Percentiles rank a stretch among this genome's conserved stretches.
Conservation (phyloP, 139 green algal species). For the Micractinium sp. region DNA sequence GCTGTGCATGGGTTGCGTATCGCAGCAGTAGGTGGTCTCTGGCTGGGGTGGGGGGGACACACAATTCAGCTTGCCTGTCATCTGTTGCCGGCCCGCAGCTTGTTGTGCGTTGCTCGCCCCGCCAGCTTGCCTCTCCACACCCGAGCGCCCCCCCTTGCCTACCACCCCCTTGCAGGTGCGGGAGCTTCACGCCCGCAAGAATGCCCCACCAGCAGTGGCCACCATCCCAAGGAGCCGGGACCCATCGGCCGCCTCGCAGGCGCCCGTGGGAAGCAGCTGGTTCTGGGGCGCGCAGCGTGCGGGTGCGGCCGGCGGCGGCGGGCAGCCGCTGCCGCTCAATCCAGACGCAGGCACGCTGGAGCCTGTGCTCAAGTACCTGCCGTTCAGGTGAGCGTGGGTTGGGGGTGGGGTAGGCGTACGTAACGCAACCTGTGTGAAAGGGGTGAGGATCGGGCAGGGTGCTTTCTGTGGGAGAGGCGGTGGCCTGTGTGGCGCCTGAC, state of each 20-base stretch:
- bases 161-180: not conserved
- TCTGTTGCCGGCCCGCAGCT: not conserved
- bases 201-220: not conserved
- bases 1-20: no score
- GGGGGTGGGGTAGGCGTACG: no score
- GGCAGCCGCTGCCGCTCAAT: not conserved
- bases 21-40: no score
- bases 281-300: not conserved
- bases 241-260: not conserved
- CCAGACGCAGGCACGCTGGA: not conserved
- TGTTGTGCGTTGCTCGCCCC: no score
- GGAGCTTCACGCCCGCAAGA: not conserved
- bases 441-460: not conserved
- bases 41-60: no score
- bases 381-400: conserved; percentile 3
- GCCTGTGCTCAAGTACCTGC: conserved; percentile 12
- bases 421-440: not conserved
- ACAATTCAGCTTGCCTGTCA: not conserved
- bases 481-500: not conserved
- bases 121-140: no score
- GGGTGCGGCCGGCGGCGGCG: not conserved
- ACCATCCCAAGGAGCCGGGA: not conserved
- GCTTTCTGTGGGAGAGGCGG: not conserved
- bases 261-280: not conserved
- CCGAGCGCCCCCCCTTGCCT: no score